These are phyloP conservation scores for Coemansia sp. DNA, from an alignment of 192 early-diverging fungal species.

Conservation along the genomic window DNA sequence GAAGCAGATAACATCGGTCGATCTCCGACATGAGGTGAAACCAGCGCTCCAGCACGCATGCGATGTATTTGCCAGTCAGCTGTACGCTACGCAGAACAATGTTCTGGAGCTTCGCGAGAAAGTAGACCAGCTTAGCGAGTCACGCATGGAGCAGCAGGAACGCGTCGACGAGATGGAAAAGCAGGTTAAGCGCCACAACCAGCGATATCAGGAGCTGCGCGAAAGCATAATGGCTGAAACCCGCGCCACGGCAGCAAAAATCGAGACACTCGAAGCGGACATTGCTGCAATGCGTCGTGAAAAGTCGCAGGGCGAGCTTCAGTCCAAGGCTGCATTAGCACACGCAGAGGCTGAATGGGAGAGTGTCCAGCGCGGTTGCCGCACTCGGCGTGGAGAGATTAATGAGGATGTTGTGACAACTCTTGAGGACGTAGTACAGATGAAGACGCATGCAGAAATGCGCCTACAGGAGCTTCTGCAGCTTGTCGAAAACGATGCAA, in stretches of 20 bases:
- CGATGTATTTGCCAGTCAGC: conserved; percentile 49
- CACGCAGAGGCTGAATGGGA: conserved; percentile 52
- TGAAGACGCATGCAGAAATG: conserved; percentile 31
- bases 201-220: conserved; percentile 48
- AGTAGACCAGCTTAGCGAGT: conserved; percentile 47
- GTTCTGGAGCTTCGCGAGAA: conserved; percentile 43
- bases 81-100: conserved; percentile 42
- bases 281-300: conserved; percentile 50
- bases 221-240: conserved; percentile 40
- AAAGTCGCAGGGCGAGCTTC: conserved; percentile 47
- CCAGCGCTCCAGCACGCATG: conserved; percentile 47
- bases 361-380: conserved; percentile 51
- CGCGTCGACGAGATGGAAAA: conserved; percentile 50
- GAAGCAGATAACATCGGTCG: conserved; percentile 42
- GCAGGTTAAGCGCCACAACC: conserved; percentile 44
- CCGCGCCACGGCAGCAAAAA: conserved; percentile 37
- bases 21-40: conserved; percentile 41
- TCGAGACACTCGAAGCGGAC: conserved; percentile 51
- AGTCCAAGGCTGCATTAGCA: conserved; percentile 42
- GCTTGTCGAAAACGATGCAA: conserved; percentile 26
- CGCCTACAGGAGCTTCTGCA: conserved; percentile 43
- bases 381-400: conserved; percentile 45
- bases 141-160: conserved; percentile 47
- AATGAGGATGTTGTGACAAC: conserved; percentile 44
- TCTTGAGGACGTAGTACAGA: conserved; percentile 45